Evolutionary conservation across 768 basidiomycete species (phyloP).

Genomic region (Amanita inopinata): DNA sequence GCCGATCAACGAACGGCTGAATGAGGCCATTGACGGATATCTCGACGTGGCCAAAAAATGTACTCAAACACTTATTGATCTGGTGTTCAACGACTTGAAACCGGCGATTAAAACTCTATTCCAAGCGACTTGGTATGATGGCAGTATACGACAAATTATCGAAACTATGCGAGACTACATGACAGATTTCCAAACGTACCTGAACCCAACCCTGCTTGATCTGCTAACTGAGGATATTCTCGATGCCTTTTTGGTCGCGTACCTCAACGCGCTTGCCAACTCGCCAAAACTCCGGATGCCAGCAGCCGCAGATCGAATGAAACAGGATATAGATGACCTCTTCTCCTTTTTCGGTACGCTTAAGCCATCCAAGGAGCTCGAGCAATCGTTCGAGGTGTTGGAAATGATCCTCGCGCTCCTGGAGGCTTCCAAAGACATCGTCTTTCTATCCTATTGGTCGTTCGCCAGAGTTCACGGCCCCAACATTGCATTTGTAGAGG

Average conservation of each 20-base stretch:
- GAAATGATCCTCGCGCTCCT: conserved; percentile 76
- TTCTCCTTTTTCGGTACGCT: conserved; percentile 75
- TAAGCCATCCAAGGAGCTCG: conserved; percentile 72
- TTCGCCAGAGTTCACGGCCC: conserved; percentile 94
- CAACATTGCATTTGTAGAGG: conserved; percentile 85
- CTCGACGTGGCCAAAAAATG: conserved; percentile 98
- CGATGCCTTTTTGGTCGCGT: conserved; percentile 81
- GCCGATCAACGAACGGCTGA: conserved; percentile 76
- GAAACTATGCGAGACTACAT: conserved; percentile 97
- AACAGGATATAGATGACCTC: conserved; percentile 67
- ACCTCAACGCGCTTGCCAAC: conserved; percentile 80
- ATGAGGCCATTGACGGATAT: conserved; percentile 97
- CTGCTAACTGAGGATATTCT: conserved; percentile 88
- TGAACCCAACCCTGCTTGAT: conserved; percentile 87
- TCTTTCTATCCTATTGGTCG: conserved; percentile 87
- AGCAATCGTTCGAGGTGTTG: conserved; percentile 75
- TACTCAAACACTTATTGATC: conserved; percentile 86
- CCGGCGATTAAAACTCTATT: conserved; percentile 80
- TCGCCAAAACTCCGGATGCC: conserved; percentile 84
- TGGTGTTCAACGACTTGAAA: conserved; percentile 92
- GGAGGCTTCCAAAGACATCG: conserved; percentile 80
- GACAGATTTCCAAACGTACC: conserved; percentile 85
- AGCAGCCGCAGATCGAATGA: conserved; percentile 72
- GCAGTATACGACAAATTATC: conserved; percentile 77
- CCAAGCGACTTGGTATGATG: conserved; percentile 83